Base-by-base conservation (phyloP, 345 rosid genomes). In the Gynandropsis gynandra region DNA sequence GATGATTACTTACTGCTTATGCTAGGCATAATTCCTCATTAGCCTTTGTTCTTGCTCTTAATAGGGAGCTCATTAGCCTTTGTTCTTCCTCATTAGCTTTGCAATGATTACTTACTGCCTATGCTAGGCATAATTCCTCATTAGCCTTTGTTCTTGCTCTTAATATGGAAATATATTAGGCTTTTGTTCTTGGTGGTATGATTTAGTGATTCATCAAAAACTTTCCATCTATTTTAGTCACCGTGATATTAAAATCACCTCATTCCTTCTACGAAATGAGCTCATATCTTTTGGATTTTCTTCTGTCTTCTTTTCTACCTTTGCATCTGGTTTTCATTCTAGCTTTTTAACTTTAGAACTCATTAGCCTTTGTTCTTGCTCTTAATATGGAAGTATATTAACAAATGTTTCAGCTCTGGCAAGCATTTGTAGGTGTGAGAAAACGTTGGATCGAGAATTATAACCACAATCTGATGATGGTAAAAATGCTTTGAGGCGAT, bases 121-220 rank as follows among this genome's bases (percentile, higher is more conserved):
- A 93, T 75, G 99, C 99, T 58, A 86, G 94, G 54, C 99, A 93
- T 61, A 93, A 93, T 66, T 97, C 99, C 49, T 78, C 97, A n/a
- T n/a, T n/a, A n/a, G n/a, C n/a, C n/a, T n/a, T n/a, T n/a, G n/a
- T n/a, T n/a, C n/a, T n/a, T n/a, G n/a, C n/a, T n/a, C n/a, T n/a
- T n/a, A n/a, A n/a, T 56, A 97, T 93, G 66, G 99, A 97, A n/a
- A 88, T 88, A 70, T 93, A 97, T 64, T 97, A 93, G 97, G 99
- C 85, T 76, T 56, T n/a, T 16, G 50, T 42, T 34, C 58, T 40
- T 46, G 20, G 59, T n/a, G n/a, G n/a, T n/a, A n/a, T n/a, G n/a
- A n/a, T n/a, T n/a, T n/a, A n/a, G n/a, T n/a, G n/a, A n/a, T n/a
- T n/a, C n/a, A n/a, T n/a, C n/a, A n/a, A n/a, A n/a, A n/a, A n/a